These are phyloP conservation scores for Rhodotorula sp. DNA, from an alignment of 1,284 basidiomycete species.

Conservation along the genomic window DNA sequence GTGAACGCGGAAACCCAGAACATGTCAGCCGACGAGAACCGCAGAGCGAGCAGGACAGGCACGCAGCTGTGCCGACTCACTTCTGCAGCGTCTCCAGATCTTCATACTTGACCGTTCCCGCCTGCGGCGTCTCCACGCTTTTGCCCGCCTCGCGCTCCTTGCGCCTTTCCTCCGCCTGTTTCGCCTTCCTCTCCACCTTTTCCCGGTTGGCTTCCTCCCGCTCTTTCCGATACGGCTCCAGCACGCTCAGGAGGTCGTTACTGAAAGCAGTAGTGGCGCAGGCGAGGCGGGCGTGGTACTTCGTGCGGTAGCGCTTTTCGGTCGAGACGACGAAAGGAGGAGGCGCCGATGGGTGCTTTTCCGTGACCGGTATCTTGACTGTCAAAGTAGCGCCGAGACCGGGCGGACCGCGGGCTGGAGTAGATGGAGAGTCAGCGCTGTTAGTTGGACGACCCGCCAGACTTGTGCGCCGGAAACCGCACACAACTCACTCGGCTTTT, in stretches of 20 bases:
- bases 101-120: slow-evolving; percentile 13
- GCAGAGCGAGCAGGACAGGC: too few relatives aligned
- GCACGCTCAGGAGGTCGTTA: slow-evolving; percentile 4
- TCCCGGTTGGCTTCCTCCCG: neutral
- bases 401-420: too few relatives aligned
- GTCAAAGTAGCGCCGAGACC: neutral
- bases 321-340: slow-evolving; percentile 3
- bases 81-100: slow-evolving; percentile 14
- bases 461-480: too few relatives aligned
- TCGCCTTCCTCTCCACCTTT: neutral
- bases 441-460: too few relatives aligned
- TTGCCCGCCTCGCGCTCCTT: neutral
- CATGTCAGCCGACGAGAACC: too few relatives aligned
- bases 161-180: neutral
- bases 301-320: neutral
- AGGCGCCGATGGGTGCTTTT: neutral
- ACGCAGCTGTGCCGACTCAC: slow-evolving; percentile 1
- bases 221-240: neutral
- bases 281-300: slow-evolving; percentile 11
- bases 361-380: neutral
- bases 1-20: neutral
- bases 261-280: slow-evolving; percentile 1
- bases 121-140: neutral
- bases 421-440: neutral
- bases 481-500: neutral